Conservation (phyloP, 2,329 filamentous ascomycete genomes). For the Pseudopyricularia javanii region DNA sequence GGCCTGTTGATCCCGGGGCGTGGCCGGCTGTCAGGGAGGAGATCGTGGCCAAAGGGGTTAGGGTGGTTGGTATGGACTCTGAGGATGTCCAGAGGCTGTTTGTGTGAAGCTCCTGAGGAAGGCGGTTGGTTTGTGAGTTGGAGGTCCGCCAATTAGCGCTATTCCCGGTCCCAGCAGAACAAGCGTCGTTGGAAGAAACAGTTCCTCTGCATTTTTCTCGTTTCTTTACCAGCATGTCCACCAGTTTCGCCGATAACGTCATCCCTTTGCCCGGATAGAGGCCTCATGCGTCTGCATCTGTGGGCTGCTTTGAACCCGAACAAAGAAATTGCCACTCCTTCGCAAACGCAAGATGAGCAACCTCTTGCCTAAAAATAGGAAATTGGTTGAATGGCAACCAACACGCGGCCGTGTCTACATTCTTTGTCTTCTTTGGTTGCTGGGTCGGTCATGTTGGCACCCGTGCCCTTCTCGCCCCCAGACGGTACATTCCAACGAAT, state of each 20-base stretch:
- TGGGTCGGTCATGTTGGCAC: neutral
- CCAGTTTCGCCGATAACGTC: neutral
- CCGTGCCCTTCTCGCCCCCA: neutral
- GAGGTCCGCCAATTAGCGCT: too few relatives aligned
- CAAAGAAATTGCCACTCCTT: neutral
- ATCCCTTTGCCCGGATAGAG: neutral
- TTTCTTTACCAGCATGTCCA: neutral
- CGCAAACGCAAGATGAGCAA: neutral
- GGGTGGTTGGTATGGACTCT: conserved; percentile 44
- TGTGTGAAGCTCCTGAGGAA: neutral
- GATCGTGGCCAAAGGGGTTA: conserved; percentile 47
- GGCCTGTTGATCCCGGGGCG: conserved; percentile 49
- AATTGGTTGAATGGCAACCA: neutral
- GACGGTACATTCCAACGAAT: too few relatives aligned
- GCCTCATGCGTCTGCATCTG: neutral
- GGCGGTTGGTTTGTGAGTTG: neutral
- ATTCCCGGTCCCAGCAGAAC: neutral
- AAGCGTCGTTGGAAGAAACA: neutral
- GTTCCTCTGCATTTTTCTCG: neutral
- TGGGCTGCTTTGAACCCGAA: neutral
- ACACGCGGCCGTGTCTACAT: neutral
- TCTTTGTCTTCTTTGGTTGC: neutral
- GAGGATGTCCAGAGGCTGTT: conserved; percentile 32
- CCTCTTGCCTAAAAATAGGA: neutral
- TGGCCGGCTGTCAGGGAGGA: conserved; percentile 45